Base-by-base conservation (phyloP, 768 basidiomycete species). In the Suillus subalutaceus region DNA sequence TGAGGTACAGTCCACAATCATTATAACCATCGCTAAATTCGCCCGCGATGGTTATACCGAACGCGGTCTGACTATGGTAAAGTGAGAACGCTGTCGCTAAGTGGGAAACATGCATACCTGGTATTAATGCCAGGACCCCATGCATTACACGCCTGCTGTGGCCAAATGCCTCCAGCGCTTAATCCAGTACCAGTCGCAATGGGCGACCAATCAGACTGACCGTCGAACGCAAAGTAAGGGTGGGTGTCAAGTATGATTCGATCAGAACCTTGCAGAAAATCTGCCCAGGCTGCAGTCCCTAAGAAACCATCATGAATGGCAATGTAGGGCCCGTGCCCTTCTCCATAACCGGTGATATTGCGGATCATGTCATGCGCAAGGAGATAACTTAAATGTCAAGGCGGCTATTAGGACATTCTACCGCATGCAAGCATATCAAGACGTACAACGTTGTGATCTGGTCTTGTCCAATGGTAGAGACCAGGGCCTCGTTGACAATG, bases 11-110 rank as follows among this genome's bases (percentile, higher is more conserved):
- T 15, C 88, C 90, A 71, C 92, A 92, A 62, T 86, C 81, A 71
- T 90, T 92, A 70, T 81, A 83, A 12, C 87, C 89, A 2, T 82
- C 82, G 62, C 90, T 86, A 77, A 90, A 94, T 77, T 96, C 94
- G 52, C 92, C 94, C 0, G 87, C 88, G 32, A 90, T 73, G 16
- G 88, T 88, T 48, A 94, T 77, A 12, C 94, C 94, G 70, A 93
- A 92, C 9, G 78, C 74, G 65, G 71, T 77, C 73, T 75, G 85
- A 73, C 83, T 85, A 64, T 40, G 38, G n/a, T 23, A 30, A 62
- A 32, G 23, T 67, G 40, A 66, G 62, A 62, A 38, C 5, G 35
- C 10, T 43, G 40, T 55, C 57, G 37, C 56, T 30, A 16, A 6
- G n/a, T 35, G 16, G 8, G 23, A 18, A 76, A 73, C 65, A 87